Percentiles rank a stretch among this genome's conserved stretches.
Evolutionary conservation across 257 asterid species (phyloP).

Genomic region (Petunia axillaris): DNA sequence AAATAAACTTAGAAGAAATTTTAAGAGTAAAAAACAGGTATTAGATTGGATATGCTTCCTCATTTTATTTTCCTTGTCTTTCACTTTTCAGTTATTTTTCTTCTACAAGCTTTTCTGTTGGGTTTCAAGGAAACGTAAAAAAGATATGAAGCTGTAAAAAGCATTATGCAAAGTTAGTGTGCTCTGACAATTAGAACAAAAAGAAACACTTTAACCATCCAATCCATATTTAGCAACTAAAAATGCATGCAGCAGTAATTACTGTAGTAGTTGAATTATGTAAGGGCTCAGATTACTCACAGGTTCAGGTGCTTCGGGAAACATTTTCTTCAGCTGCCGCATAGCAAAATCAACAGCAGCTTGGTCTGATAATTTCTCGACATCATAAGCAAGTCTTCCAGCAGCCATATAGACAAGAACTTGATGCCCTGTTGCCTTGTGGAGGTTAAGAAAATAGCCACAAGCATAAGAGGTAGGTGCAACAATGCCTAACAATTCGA

Average conservation of each 20-base stretch:
- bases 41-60: background rate
- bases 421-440: constrained; percentile 93
- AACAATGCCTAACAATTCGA: constrained; percentile 79
- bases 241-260: background rate
- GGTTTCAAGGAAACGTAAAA: background rate
- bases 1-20: background rate
- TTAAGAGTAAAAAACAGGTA: background rate
- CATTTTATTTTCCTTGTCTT: background rate
- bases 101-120: background rate
- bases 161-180: background rate
- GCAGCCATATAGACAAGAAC: constrained; percentile 99
- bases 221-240: background rate
- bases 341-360: constrained; percentile 73
- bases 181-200: too few species aligned
- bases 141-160: background rate
- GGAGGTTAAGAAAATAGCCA: constrained; percentile 94
- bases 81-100: background rate
- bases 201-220: background rate
- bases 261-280: background rate
- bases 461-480: constrained; percentile 88
- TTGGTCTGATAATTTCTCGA: constrained; percentile 86
- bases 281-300: constrained; percentile 49
- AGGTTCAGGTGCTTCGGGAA: constrained; percentile 81
- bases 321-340: constrained; percentile 84
- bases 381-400: constrained; percentile 84